phyloP scores from a whole-genome alignment of 352 stramenopile genomes.

The Pythium aristosporum region DNA sequence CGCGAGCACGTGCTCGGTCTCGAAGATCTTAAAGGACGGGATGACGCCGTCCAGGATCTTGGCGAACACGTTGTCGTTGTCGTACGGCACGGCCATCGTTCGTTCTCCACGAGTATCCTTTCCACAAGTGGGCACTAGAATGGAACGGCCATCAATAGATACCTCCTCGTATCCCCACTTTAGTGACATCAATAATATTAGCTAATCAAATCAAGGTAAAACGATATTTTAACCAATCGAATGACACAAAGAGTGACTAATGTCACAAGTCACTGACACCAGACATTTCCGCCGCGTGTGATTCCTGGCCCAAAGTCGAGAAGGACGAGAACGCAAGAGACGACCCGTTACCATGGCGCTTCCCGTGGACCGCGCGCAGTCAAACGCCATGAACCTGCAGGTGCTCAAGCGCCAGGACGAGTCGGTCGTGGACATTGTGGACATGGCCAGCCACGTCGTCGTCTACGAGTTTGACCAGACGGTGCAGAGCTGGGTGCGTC shows the following conservation, averaged over 20 bases:
- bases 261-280: constrained; percentile 31
- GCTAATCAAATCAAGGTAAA: constrained; percentile 1
- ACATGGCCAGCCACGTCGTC: constrained; percentile 83
- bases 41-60: constrained; percentile 83
- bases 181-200: constrained; percentile 14
- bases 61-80: constrained; percentile 74
- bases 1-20: constrained; percentile 82
- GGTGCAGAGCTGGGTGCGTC: constrained; percentile 78
- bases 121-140: background rate
- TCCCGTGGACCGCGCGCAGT: constrained; percentile 73
- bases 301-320: constrained; percentile 1
- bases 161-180: constrained; percentile 1
- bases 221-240: background rate
- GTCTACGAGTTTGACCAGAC: constrained; percentile 89
- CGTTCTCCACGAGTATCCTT: background rate
- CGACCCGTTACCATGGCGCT: constrained; percentile 24
- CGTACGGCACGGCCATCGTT: constrained; percentile 45
- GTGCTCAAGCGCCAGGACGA: constrained; percentile 83
- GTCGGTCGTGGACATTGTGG: constrained; percentile 79
- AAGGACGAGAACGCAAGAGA: constrained; percentile 4
- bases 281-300: constrained; percentile 23
- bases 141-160: background rate
- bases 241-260: background rate
- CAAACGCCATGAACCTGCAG: constrained; percentile 85
- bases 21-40: constrained; percentile 82